Evolutionary conservation across 1,139 yeast species (phyloP).

Genomic region (Lodderomyces pseudojiufengensis): DNA sequence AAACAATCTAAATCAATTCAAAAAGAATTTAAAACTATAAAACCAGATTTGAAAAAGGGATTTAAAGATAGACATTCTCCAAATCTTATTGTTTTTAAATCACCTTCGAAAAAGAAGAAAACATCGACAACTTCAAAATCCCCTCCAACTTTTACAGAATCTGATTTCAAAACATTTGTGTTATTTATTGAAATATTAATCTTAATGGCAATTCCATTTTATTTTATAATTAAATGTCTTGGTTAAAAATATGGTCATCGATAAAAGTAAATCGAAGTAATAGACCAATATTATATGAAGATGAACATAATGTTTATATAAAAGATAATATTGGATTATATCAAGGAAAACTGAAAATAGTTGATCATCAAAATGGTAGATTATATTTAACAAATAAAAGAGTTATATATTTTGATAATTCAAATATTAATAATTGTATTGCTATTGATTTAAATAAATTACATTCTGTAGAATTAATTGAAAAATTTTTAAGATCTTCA

Average conservation of each 20-base stretch:
- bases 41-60: too few species aligned
- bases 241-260: constrained; percentile 32
- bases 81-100: too few species aligned
- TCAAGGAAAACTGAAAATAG: constrained; percentile 64
- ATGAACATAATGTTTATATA: constrained; percentile 44
- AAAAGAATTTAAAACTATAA: too few species aligned
- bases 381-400: constrained; percentile 72
- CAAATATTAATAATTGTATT: constrained; percentile 40
- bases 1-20: too few species aligned
- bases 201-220: not conserved
- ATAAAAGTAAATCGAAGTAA: constrained; percentile 42
- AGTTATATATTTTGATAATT: constrained; percentile 67
- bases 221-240: constrained; percentile 9
- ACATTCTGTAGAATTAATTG: constrained; percentile 42
- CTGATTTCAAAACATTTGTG: too few species aligned
- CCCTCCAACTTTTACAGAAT: too few species aligned
- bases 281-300: constrained; percentile 40
- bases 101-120: too few species aligned
- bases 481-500: constrained; percentile 71
- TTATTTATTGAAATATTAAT: too few species aligned
- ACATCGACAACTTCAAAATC: too few species aligned
- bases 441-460: constrained; percentile 49
- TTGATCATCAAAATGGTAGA: constrained; percentile 69
- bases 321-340: constrained; percentile 63
- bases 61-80: too few species aligned